A percentile compares a stretch with the other conserved stretches of the same genome.
Evolutionary conservation across 1,284 basidiomycete species (phyloP).

Genomic region (Ceratobasidium theobromae): DNA sequence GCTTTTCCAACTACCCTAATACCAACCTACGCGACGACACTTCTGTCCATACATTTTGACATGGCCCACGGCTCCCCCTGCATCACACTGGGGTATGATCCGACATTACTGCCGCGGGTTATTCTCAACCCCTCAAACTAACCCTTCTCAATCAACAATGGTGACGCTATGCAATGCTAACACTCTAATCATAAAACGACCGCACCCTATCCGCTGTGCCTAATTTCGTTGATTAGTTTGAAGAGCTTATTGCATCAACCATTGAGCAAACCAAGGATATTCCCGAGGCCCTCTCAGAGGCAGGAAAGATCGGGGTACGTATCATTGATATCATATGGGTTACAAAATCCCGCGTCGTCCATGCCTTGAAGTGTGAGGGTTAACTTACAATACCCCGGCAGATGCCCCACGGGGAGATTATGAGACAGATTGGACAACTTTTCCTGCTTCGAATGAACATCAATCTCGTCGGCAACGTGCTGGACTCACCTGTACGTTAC

Average conservation of each 20-base stretch:
- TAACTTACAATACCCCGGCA: constrained; percentile 32
- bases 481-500: constrained; percentile 85
- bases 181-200: too few species aligned
- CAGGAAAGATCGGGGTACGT: constrained; percentile 86
- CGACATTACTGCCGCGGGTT: too few species aligned
- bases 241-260: constrained; percentile 88
- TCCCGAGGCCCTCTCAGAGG: constrained; percentile 89
- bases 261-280: constrained; percentile 98
- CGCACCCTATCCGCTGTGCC: too few species aligned
- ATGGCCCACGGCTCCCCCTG: too few species aligned
- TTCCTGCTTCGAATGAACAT: constrained; percentile 95
- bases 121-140: too few species aligned
- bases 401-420: constrained; percentile 62
- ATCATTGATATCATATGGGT: constrained; percentile 41
- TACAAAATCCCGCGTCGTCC: background rate
- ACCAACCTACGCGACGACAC: too few species aligned
- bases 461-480: constrained; percentile 91
- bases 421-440: constrained; percentile 95
- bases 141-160: too few species aligned
- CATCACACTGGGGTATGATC: too few species aligned
- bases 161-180: too few species aligned
- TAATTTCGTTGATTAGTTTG: constrained; percentile 57
- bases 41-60: too few species aligned
- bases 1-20: too few species aligned
- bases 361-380: background rate